phyloP scores from a whole-genome alignment of 257 asterid species.

The Cynanchum wilfordii region DNA sequence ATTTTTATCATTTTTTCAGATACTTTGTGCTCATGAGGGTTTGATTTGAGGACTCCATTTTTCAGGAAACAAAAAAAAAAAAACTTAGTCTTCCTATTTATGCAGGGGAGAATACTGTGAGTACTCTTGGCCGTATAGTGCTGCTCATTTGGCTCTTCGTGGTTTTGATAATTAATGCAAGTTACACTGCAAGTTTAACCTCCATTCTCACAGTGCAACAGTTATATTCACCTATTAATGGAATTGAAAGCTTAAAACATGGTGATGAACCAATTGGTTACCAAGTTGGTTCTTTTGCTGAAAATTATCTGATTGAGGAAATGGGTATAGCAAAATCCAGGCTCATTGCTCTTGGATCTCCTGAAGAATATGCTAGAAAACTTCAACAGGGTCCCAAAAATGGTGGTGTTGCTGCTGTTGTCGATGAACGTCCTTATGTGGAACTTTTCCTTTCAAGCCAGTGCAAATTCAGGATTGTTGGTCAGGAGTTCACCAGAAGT shows the following conservation, averaged over 20 bases:
- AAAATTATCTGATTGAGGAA: slow-evolving; percentile 41
- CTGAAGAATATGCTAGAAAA: slow-evolving; percentile 45
- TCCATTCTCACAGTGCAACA: slow-evolving; percentile 64
- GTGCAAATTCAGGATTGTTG: slow-evolving; percentile 45
- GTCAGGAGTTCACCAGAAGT: slow-evolving; percentile 53
- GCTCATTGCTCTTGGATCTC: slow-evolving; percentile 52
- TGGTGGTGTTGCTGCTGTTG: slow-evolving; percentile 68
- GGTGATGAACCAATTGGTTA: slow-evolving; percentile 50
- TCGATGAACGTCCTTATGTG: slow-evolving; percentile 58
- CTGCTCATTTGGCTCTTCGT: slow-evolving; percentile 65
- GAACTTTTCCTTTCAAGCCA: slow-evolving; percentile 50
- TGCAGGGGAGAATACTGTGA: slow-evolving; percentile 51
- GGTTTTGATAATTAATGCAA: slow-evolving; percentile 53
- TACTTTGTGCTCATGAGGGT: not conserved
- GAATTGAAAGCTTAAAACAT: slow-evolving; percentile 45
- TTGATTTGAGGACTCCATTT: not conserved
- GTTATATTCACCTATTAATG: slow-evolving; percentile 51
- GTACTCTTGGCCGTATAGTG: slow-evolving; percentile 53
- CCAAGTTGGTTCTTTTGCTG: slow-evolving; percentile 67
- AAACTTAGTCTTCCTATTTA: not conserved
- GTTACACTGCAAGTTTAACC: slow-evolving; percentile 71
- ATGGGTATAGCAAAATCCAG: slow-evolving; percentile 50
- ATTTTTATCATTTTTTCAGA: not conserved
- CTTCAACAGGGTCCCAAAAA: slow-evolving; percentile 43
- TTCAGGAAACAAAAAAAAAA: too few species aligned